Conservation (phyloP, 2,329 filamentous ascomycete genomes). For the Lomentospora prolificans region DNA sequence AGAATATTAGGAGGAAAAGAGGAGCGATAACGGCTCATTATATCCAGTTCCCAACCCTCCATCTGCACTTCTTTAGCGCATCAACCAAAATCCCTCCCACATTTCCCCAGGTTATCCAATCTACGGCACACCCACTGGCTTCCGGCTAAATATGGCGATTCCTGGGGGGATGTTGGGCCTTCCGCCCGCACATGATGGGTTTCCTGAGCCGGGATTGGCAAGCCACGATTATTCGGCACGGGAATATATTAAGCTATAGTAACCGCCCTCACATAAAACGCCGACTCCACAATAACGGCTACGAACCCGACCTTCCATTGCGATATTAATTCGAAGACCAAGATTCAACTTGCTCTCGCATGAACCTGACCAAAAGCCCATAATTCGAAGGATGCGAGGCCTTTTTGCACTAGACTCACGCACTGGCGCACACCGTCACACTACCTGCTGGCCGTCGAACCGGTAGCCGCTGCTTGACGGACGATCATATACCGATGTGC, state of each 20-base stretch:
- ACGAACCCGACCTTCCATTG: constrained; percentile 1
- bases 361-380: neutral
- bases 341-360: neutral
- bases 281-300: neutral
- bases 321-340: neutral
- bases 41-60: neutral
- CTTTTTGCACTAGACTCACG: too few relatives aligned
- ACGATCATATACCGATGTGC: neutral
- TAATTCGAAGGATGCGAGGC: neutral
- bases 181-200: neutral
- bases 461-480: neutral
- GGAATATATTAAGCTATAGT: neutral
- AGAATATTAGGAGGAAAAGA: neutral
- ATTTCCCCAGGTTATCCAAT: constrained; percentile 1
- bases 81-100: neutral
- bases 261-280: constrained; percentile 1
- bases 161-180: neutral
- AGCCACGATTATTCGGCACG: neutral
- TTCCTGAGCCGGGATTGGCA: neutral
- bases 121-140: neutral
- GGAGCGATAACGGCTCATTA: neutral
- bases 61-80: neutral
- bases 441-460: neutral
- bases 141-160: neutral
- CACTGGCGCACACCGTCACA: neutral